Base-by-base conservation (phyloP, 2,329 filamentous ascomycete species). In the Arthroderma sp. region DNA sequence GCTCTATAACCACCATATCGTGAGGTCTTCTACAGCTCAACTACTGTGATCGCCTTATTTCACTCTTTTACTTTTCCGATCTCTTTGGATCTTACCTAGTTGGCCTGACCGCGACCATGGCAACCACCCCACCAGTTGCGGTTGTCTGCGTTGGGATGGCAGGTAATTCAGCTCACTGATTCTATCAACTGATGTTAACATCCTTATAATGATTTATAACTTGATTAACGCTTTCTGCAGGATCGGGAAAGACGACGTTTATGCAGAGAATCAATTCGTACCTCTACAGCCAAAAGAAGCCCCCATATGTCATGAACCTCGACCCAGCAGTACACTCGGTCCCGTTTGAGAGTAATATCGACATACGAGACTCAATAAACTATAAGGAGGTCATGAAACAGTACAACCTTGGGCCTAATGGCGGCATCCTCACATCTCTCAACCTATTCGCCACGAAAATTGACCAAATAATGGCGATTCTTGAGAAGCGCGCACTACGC, bases 351-450 rank as follows among this genome's bases (percentile, higher is more conserved):
- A 84, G 87, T 71, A 98, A 98, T 73, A 97, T 98, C 74, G 93
- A 98, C 74, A 98, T 98, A 65, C 89, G 94, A 67, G 93, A 98
- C 74, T 93, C 88, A 25, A 91, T 98, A 71, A 96, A 98, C 80
- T 98, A 98, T 78, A 93, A 95, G 71, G 91, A 98, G 74, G 93
- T 98, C 62, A 98, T 98, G 94, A 94, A 91, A 74, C 91, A 97
- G 74, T 97, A 96, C 73, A 96, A 96, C 68, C 81, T 98, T 0
- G 93, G 93, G 0, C 93, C 93, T 7, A 98, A 98, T 75, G 93
- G 93, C 55, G 94, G 91, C 51, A 98, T 98, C 67, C 76, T 98
- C 64, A 98, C 94, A 1, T 93, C 88, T 9, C 77, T 98, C 53
- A 98, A 98, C 71, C 81, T 98, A 25, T 98, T 98, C 71, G 89